Evolutionary conservation across 2,329 filamentous ascomycete species (phyloP).

Genomic region (Aspergillus piperis): DNA sequence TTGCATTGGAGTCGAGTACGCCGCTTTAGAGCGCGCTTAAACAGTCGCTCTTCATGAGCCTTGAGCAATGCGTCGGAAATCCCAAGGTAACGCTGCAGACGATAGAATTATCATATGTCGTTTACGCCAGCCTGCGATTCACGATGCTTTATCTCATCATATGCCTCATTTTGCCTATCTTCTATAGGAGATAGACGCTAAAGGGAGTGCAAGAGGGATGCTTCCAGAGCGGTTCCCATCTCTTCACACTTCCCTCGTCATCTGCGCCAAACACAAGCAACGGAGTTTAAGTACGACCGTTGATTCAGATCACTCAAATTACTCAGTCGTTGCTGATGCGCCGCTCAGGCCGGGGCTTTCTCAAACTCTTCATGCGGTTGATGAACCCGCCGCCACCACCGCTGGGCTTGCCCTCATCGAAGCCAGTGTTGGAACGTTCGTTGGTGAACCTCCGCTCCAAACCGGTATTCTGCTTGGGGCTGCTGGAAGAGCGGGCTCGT

Average conservation of each 20-base stretch:
- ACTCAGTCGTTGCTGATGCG: conserved; percentile 36
- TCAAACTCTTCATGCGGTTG: conserved; percentile 79
- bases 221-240: conserved; percentile 7
- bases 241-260: neutral
- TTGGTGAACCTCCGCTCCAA: conserved; percentile 68
- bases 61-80: neutral
- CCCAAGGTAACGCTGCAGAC: conserved; percentile 2
- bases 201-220: neutral
- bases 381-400: conserved; percentile 62
- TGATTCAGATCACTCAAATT: neutral
- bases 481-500: conserved; percentile 56
- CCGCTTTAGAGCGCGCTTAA: neutral
- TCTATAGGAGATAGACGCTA: neutral
- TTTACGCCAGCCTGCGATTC: neutral
- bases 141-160: neutral
- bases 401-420: conserved; percentile 46
- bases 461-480: conserved; percentile 54
- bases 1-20: neutral
- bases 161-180: conserved; percentile 2
- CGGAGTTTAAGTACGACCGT: neutral
- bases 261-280: neutral
- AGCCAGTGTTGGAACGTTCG: conserved; percentile 45
- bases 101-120: neutral
- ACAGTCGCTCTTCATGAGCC: neutral
- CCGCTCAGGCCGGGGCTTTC: conserved; percentile 51